phyloP scores from a whole-genome alignment of 1,284 basidiomycete genomes.

The Trametes pubescens region DNA sequence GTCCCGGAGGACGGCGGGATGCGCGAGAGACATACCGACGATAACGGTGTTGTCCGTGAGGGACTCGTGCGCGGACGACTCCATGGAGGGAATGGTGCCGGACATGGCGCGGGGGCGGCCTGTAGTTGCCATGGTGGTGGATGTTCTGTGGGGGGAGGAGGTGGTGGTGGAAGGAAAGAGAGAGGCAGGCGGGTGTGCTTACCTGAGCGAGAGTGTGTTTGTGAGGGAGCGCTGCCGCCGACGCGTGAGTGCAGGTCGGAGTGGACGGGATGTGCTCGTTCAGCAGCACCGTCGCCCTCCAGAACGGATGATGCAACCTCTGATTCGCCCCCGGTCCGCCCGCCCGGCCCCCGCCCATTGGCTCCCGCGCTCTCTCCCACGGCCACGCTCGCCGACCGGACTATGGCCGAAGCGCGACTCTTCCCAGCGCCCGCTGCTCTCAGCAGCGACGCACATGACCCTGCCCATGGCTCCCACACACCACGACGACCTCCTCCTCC shows the following conservation, averaged over 20 bases:
- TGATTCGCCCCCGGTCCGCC: slow-evolving; percentile 29
- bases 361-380: slow-evolving; percentile 16
- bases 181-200: slow-evolving; percentile 21
- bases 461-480: slow-evolving; percentile 32
- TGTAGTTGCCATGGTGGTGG: slow-evolving; percentile 33
- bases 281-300: slow-evolving; percentile 21
- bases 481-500: slow-evolving; percentile 31
- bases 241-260: slow-evolving; percentile 12
- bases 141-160: slow-evolving; percentile 11
- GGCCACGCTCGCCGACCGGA: slow-evolving; percentile 22
- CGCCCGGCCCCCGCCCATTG: slow-evolving; percentile 23
- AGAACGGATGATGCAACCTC: slow-evolving; percentile 32
- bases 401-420: slow-evolving; percentile 16
- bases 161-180: slow-evolving; percentile 27
- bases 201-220: slow-evolving; percentile 14
- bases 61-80: slow-evolving; percentile 65
- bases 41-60: slow-evolving; percentile 90
- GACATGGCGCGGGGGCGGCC: slow-evolving; percentile 61
- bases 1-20: background rate
- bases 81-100: slow-evolving; percentile 89
- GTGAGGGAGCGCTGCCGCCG: slow-evolving; percentile 10
- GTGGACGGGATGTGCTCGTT: slow-evolving; percentile 26
- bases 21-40: slow-evolving; percentile 64
- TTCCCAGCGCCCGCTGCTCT: slow-evolving; percentile 11
- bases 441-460: slow-evolving; percentile 28